Evolutionary conservation across 2,329 filamentous ascomycete species (phyloP).

Genomic region (Neonectria coccinea): DNA sequence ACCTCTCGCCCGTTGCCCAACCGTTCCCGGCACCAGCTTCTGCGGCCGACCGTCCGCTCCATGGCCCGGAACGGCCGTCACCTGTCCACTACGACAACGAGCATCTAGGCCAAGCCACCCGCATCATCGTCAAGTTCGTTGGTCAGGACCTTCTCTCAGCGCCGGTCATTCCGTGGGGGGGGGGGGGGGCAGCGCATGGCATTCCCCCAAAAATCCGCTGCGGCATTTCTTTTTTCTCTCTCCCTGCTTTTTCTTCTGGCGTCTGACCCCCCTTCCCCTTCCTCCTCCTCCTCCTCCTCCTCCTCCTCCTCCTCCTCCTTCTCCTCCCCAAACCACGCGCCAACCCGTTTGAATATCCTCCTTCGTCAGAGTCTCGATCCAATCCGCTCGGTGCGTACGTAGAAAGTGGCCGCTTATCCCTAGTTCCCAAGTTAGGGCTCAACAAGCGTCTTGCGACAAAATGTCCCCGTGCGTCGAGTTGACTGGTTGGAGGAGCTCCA

Average conservation of each 20-base stretch:
- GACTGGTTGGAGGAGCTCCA: slow-evolving; percentile 22
- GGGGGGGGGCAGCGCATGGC: slow-evolving; percentile 28
- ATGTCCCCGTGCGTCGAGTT: slow-evolving; percentile 16
- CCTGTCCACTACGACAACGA: neutral
- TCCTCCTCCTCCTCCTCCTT: too few relatives aligned
- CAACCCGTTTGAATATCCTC: slow-evolving; percentile 1
- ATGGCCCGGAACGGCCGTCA: neutral
- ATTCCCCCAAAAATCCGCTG: slow-evolving; percentile 11
- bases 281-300: neutral
- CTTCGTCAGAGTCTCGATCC: neutral
- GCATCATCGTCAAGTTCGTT: neutral
- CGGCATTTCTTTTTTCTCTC: slow-evolving; percentile 20
- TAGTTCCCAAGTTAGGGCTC: slow-evolving; percentile 16
- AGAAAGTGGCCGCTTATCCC: slow-evolving; percentile 1
- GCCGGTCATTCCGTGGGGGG: slow-evolving; percentile 7
- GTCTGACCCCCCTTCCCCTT: too few relatives aligned
- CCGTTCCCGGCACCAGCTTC: neutral
- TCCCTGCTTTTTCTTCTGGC: neutral
- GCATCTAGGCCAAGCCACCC: neutral
- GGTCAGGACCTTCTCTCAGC: neutral
- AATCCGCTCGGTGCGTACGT: neutral
- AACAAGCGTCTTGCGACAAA: slow-evolving; percentile 12
- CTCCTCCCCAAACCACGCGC: neutral
- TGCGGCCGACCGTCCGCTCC: neutral
- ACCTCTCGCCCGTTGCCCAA: neutral